These are phyloP conservation scores for Penicillium canescens DNA, from an alignment of 495 filamentous ascomycete species.

Conservation along the genomic window DNA sequence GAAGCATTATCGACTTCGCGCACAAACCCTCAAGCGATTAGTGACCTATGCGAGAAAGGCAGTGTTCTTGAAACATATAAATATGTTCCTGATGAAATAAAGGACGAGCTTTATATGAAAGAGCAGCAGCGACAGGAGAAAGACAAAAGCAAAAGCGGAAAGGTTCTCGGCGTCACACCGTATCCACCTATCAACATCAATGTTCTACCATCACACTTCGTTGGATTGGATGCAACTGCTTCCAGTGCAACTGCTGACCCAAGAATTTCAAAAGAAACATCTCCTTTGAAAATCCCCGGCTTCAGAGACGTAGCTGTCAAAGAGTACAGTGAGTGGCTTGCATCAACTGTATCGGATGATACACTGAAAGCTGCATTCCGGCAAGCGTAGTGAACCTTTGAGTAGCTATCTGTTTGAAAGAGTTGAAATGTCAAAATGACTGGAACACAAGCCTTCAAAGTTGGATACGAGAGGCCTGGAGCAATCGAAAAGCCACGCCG, in stretches of 20 bases:
- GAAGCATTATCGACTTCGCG: conserved; percentile 32
- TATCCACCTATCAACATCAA: conserved; percentile 27
- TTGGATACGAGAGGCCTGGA: too few species aligned
- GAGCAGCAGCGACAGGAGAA: conserved; percentile 28
- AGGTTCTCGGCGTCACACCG: conserved; percentile 1
- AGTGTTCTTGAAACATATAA: conserved; percentile 22
- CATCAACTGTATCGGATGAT: conserved; percentile 19
- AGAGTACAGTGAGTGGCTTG: conserved; percentile 26
- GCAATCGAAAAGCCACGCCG: too few species aligned
- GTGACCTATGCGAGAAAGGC: conserved; percentile 21
- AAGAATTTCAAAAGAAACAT: neutral
- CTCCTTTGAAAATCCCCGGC: conserved; percentile 8
- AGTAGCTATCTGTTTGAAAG: too few species aligned
- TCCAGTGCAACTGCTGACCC: neutral
- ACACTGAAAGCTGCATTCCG: conserved; percentile 21
- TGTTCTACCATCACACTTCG: conserved; percentile 9
- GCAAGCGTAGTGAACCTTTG: too few species aligned
- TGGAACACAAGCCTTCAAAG: too few species aligned
- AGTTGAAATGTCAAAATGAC: too few species aligned
- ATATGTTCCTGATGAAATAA: conserved; percentile 22
- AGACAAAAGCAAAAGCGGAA: conserved; percentile 13
- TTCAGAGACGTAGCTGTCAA: conserved; percentile 18
- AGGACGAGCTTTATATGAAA: conserved; percentile 27
- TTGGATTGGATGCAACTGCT: neutral
- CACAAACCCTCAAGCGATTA: conserved; percentile 24